Evolutionary conservation across 306 rosid species (phyloP).

Genomic region (Myrica gale): DNA sequence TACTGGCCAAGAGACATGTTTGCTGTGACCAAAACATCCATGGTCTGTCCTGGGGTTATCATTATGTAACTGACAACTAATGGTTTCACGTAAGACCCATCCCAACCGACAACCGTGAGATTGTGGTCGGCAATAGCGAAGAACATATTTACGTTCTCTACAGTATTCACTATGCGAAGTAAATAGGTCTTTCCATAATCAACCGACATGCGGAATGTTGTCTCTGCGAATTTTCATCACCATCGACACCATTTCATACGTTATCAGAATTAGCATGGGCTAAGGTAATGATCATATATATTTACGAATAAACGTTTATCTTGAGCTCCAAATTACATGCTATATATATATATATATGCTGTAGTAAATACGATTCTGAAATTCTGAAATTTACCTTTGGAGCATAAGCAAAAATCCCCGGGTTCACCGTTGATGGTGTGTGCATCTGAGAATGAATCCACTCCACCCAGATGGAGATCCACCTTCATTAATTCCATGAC

Average conservation of each 20-base stretch:
- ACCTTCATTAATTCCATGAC: background rate
- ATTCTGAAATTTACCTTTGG: slow-evolving; percentile 15
- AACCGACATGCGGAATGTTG: slow-evolving; percentile 35
- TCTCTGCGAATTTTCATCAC: slow-evolving; percentile 1
- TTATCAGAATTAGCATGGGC: too few species aligned
- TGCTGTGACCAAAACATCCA: slow-evolving; percentile 43
- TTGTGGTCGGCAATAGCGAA: slow-evolving; percentile 46
- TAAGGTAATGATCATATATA: too few species aligned
- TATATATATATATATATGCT: too few species aligned
- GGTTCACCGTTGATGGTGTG: slow-evolving; percentile 40
- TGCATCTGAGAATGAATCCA: slow-evolving; percentile 32
- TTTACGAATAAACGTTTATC: too few species aligned
- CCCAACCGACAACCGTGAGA: slow-evolving; percentile 44
- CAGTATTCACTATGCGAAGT: slow-evolving; percentile 46
- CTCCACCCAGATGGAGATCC: background rate
- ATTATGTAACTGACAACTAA: slow-evolving; percentile 30
- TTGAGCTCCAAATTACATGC: too few species aligned
- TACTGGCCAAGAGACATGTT: slow-evolving; percentile 39
- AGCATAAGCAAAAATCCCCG: slow-evolving; percentile 34
- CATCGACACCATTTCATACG: too few species aligned
- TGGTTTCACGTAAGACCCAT: slow-evolving; percentile 42
- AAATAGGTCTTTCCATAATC: slow-evolving; percentile 42
- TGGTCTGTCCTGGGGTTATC: slow-evolving; percentile 54
- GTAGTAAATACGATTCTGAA: background rate
- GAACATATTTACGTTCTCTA: slow-evolving; percentile 37